Conservation (phyloP, 192 early-diverging fungal species). For the Oehlia diaphana region DNA sequence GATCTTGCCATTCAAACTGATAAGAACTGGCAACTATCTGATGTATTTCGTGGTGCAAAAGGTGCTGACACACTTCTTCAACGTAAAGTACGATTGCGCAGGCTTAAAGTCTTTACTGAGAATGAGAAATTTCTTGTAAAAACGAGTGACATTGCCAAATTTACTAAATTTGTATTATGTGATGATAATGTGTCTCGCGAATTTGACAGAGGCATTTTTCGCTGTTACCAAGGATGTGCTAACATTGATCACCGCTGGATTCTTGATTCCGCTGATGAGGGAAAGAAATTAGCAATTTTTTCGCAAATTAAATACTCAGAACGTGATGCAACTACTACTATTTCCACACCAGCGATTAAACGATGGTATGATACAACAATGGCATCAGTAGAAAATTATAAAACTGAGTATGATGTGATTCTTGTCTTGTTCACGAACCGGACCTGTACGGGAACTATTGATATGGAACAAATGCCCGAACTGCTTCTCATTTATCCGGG, state of each 20-base stretch:
- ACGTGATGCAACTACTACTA: too few relatives aligned
- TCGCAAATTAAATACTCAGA: too few relatives aligned
- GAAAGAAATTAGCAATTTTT: too few relatives aligned
- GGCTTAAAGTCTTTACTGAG: slow-evolving; percentile 10
- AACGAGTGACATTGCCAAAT: not conserved
- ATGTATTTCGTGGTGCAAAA: slow-evolving; percentile 14
- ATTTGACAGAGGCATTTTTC: slow-evolving; percentile 14
- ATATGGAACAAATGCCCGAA: not conserved
- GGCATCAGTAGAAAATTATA: too few relatives aligned
- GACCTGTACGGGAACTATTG: too few relatives aligned
- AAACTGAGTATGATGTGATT: too few relatives aligned
- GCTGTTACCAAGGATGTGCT: slow-evolving; percentile 1
- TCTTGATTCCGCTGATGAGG: too few relatives aligned
- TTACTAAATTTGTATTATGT: slow-evolving; percentile 5
- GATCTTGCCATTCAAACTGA: too few relatives aligned
- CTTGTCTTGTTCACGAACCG: too few relatives aligned
- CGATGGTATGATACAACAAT: too few relatives aligned
- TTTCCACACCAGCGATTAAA: too few relatives aligned
- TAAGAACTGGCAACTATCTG: not conserved
- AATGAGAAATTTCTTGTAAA: slow-evolving; percentile 12
- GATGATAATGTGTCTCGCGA: slow-evolving; percentile 20
- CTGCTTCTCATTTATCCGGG: slow-evolving; percentile 15
- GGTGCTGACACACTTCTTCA: slow-evolving; percentile 5
- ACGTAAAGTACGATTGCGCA: slow-evolving; percentile 13
- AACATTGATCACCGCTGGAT: slow-evolving; percentile 20